Base-by-base conservation (phyloP, 2,329 filamentous ascomycete species). In the Byssochlamys sp. region DNA sequence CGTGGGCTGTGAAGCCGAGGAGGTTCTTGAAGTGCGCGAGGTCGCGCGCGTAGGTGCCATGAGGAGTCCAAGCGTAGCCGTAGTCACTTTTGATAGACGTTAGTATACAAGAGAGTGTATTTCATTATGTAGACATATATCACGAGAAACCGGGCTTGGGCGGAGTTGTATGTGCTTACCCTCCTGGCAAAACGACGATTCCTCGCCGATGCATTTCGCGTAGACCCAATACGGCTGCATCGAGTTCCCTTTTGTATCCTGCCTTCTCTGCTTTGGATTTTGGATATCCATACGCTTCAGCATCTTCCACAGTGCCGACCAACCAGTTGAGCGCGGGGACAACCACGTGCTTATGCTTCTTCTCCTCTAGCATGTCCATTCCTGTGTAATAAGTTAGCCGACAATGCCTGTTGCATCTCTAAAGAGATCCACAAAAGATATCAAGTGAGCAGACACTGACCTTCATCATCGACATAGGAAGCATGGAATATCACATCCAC, bases 401-500 rank as follows among this genome's bases (percentile, higher is more conserved):
- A 72, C 69, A 26, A 73, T 68, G 63, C 75, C 71, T n/a, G 68
- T 65, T 65, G 49, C 11, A 12, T 33, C 31, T 6, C 27, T 26
- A 45, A 54, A 31, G 48, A 55, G 25, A 12, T 55, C 5, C 26
- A 3, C 10, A 12, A 28, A 53, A 50, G 26, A 25, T 10, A 10
- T n/a, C 12, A 6, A 9, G 10, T 11, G 9, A 19, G 19, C n/a
- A 5, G 52, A 28, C 24, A 35, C 51, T 52, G 59, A 59, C 64
- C 61, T 55, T 72, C 66, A 28, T 74, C 72, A 56, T 80, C 76
- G 12, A 75, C 76, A 54, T 72, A 79, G 0, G 70, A 75, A 0
- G 74, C 77, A 60, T 80, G 77, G 59, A 75, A 80, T 49, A 80
- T 78, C 5, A 78, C 72, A 53, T 80, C 77, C 0, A 80, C 75